These are phyloP conservation scores for Diplodia scrobiculata DNA, from an alignment of 2,329 filamentous ascomycete species.

Conservation along the genomic window DNA sequence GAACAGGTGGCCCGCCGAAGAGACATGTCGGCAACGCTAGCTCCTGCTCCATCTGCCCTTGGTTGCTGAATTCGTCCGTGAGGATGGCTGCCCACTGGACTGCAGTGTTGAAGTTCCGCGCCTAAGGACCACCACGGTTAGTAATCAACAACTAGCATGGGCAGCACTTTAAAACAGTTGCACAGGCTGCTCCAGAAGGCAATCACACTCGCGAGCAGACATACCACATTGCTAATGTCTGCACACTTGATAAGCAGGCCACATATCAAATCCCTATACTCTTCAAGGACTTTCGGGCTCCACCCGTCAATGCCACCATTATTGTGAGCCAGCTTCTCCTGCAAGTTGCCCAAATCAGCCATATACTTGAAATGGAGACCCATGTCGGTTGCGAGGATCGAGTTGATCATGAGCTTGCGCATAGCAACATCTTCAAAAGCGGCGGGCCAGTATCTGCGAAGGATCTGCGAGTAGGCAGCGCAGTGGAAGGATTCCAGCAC, in stretches of 20 bases:
- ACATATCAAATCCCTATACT: constrained; percentile 79
- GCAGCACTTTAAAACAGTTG: background rate
- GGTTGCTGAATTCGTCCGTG: constrained; percentile 92
- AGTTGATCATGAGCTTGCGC: constrained; percentile 90
- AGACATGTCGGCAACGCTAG: constrained; percentile 85
- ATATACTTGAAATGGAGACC: constrained; percentile 96
- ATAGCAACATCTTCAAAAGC: constrained; percentile 78
- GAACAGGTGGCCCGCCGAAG: constrained; percentile 74
- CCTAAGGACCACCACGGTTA: constrained; percentile 54
- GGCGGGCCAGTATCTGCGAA: constrained; percentile 86
- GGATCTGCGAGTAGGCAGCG: constrained; percentile 92
- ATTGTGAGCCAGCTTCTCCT: constrained; percentile 72
- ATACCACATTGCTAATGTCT: constrained; percentile 95
- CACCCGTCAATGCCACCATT: constrained; percentile 67
- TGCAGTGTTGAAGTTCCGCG: constrained; percentile 78
- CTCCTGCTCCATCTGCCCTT: constrained; percentile 87
- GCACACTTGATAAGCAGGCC: constrained; percentile 95
- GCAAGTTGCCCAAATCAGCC: constrained; percentile 78
- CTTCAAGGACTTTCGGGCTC: constrained; percentile 73
- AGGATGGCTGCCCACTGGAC: constrained; percentile 88
- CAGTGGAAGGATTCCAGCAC: constrained; percentile 98
- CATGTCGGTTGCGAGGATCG: constrained; percentile 98
- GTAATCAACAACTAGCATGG: constrained; percentile 24
- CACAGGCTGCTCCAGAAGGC: background rate
- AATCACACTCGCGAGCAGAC: constrained; percentile 44